These are phyloP conservation scores for Capsicum rhomboideum DNA, from an alignment of 257 asterid species.

Conservation along the genomic window DNA sequence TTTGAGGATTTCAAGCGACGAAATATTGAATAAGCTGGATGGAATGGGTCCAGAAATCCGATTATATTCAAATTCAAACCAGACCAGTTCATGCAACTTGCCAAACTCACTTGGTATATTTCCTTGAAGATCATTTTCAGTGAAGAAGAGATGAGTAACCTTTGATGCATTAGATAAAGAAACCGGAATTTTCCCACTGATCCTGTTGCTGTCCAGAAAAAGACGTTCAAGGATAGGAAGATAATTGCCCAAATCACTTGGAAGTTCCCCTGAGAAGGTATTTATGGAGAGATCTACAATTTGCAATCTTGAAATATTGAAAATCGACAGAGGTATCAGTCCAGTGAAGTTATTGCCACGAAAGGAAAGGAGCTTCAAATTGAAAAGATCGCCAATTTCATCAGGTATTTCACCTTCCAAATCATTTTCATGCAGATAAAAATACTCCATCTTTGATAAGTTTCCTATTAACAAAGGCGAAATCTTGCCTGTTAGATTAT, in stretches of 20 bases:
- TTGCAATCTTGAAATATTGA: slow-evolving; percentile 22
- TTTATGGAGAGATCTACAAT: slow-evolving; percentile 21
- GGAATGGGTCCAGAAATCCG: slow-evolving; percentile 26
- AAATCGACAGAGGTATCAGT: slow-evolving; percentile 25
- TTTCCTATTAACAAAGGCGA: slow-evolving; percentile 28
- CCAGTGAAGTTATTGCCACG: slow-evolving; percentile 21
- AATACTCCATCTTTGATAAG: slow-evolving; percentile 20
- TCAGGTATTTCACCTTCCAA: slow-evolving; percentile 23
- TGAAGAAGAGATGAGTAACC: slow-evolving; percentile 11
- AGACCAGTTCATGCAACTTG: slow-evolving; percentile 8
- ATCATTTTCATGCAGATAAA: slow-evolving; percentile 23
- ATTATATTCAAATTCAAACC: slow-evolving; percentile 28
- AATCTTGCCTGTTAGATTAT: slow-evolving; percentile 26
- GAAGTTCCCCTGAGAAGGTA: slow-evolving; percentile 23
- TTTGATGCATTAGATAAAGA: slow-evolving; percentile 30
- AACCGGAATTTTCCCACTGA: slow-evolving; percentile 22
- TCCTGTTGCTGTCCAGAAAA: slow-evolving; percentile 30
- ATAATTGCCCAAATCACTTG: slow-evolving; percentile 11
- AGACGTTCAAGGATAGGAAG: slow-evolving; percentile 21
- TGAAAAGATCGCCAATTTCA: slow-evolving; percentile 19
- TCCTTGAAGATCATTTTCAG: slow-evolving; percentile 29
- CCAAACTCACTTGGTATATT: slow-evolving; percentile 23
- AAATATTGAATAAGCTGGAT: slow-evolving; percentile 21
- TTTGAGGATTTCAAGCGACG: slow-evolving; percentile 22
- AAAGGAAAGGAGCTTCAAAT: slow-evolving; percentile 9